phyloP scores from a whole-genome alignment of 2,329 filamentous ascomycete species.

The Colletotrichum incanum region DNA sequence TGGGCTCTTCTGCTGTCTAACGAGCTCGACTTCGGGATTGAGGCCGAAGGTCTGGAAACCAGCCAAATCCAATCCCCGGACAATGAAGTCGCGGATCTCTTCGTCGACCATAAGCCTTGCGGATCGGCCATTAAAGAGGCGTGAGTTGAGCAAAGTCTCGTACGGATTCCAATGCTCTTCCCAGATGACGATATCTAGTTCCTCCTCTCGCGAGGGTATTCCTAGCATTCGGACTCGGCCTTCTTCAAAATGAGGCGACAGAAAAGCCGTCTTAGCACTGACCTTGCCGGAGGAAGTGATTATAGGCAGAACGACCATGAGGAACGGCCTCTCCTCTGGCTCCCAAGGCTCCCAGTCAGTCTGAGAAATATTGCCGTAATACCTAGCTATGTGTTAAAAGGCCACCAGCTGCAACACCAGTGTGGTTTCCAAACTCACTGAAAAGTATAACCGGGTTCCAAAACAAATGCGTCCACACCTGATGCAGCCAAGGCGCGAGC shows the following conservation, averaged over 20 bases:
- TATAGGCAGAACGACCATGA: slow-evolving; percentile 72
- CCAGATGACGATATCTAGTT: slow-evolving; percentile 71
- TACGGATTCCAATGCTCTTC: slow-evolving; percentile 79
- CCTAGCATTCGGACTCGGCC: slow-evolving; percentile 71
- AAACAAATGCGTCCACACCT: slow-evolving; percentile 70
- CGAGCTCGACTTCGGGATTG: slow-evolving; percentile 68
- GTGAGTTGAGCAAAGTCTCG: slow-evolving; percentile 64
- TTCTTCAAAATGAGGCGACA: slow-evolving; percentile 74
- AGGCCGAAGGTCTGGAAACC: slow-evolving; percentile 73
- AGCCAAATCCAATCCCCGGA: slow-evolving; percentile 66
- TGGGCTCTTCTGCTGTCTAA: slow-evolving; percentile 71
- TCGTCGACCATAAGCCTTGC: slow-evolving; percentile 75
- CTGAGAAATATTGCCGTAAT: slow-evolving; percentile 75
- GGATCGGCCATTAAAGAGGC: slow-evolving; percentile 52
- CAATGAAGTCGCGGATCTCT: slow-evolving; percentile 76
- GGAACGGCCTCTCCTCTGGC: slow-evolving; percentile 74
- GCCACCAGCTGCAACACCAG: accelerated
- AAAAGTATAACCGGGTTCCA: slow-evolving; percentile 77
- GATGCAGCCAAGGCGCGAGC: slow-evolving; percentile 68
- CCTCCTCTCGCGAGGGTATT: slow-evolving; percentile 67
- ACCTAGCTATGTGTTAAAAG: slow-evolving; percentile 47
- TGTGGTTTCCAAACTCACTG: slow-evolving; percentile 55
- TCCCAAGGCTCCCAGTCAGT: slow-evolving; percentile 76
- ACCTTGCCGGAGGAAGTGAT: slow-evolving; percentile 56
- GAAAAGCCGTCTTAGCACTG: slow-evolving; percentile 70